Percentiles rank a stretch among this genome's conserved stretches.
Conservation (phyloP, 164 flowering plant genomes). For the Nymphaea thermarum region DNA sequence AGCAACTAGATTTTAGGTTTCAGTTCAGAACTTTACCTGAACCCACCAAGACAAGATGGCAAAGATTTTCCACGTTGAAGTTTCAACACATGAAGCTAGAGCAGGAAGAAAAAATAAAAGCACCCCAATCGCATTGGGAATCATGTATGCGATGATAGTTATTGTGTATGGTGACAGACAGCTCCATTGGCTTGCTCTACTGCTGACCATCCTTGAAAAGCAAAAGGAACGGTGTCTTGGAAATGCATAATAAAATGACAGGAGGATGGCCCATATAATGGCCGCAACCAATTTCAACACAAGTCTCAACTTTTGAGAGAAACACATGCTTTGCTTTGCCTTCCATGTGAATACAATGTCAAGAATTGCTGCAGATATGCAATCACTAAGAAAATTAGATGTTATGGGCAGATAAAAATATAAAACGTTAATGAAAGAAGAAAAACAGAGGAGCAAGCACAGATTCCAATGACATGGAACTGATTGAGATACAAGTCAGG, state of each 20-base stretch:
- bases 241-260: conserved; percentile 57
- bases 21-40: conserved; percentile 40
- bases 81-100: conserved; percentile 70
- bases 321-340: conserved; percentile 55
- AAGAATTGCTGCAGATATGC: conserved; percentile 51
- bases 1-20: background rate
- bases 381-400: background rate
- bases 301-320: conserved; percentile 29
- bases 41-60: conserved; percentile 67
- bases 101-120: conserved; percentile 81
- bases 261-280: conserved; percentile 68
- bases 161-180: conserved; percentile 83
- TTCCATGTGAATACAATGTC: conserved; percentile 88
- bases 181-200: conserved; percentile 52
- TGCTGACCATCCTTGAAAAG: conserved; percentile 28
- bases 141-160: conserved; percentile 54
- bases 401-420: too few relatives aligned
- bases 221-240: conserved; percentile 59
- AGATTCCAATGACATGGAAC: too few relatives aligned
- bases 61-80: conserved; percentile 45
- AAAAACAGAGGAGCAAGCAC: too few relatives aligned
- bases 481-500: too few relatives aligned
- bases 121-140: conserved; percentile 63
- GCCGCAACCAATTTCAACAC: conserved; percentile 53
- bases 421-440: too few relatives aligned